These are phyloP conservation scores for Raphanus hybrid DNA, from an alignment of 441 rosid genomes.

Conservation along the genomic window DNA sequence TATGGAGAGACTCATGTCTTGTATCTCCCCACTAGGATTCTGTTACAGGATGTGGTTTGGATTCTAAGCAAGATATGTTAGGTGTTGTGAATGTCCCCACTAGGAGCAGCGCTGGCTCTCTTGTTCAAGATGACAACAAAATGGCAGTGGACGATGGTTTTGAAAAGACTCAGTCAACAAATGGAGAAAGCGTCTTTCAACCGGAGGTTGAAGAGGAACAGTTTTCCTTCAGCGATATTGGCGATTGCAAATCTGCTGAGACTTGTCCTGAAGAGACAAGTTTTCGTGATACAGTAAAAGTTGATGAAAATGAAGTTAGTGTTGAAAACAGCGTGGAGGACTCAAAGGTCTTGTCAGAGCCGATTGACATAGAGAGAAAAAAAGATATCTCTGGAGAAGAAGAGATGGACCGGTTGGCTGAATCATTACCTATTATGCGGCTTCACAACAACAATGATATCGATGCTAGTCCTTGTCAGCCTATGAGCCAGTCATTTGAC, in stretches of 20 bases:
- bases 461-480: conserved; percentile 42
- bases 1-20: conserved; percentile 36
- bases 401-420: conserved; percentile 50
- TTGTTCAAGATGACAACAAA: conserved; percentile 42
- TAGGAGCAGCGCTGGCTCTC: conserved; percentile 39
- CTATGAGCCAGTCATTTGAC: conserved; percentile 75
- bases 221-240: conserved; percentile 76
- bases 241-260: conserved; percentile 45
- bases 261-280: conserved; percentile 32
- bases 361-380: conserved; percentile 57
- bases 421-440: conserved; percentile 78
- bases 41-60: conserved; percentile 42
- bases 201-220: conserved; percentile 75
- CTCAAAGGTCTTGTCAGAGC: conserved; percentile 48
- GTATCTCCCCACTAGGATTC: conserved; percentile 53
- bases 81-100: not conserved
- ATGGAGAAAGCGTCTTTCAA: conserved; percentile 41
- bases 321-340: conserved; percentile 40
- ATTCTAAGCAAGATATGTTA: conserved; percentile 45
- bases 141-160: conserved; percentile 30
- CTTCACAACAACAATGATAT: conserved; percentile 42
- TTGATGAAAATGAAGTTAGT: conserved; percentile 38
- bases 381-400: conserved; percentile 41
- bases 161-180: conserved; percentile 40
- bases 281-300: conserved; percentile 38